phyloP scores from a whole-genome alignment of 2,329 filamentous ascomycete genomes.

The Botryotinia globosa region DNA sequence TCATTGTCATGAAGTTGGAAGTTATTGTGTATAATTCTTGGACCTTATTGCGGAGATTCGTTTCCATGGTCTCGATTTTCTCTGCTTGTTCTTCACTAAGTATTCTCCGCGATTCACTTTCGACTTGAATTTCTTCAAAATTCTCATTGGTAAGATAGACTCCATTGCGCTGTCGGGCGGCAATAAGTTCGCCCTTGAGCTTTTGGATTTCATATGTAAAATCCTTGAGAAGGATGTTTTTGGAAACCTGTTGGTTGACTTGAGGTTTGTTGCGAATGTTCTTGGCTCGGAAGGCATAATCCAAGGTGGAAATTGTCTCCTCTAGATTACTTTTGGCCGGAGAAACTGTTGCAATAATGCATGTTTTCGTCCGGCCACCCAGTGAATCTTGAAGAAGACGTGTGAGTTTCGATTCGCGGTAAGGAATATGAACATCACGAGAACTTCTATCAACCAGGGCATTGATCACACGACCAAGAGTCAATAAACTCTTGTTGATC shows the following conservation, averaged over 20 bases:
- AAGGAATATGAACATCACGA: constrained; percentile 67
- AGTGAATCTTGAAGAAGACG: constrained; percentile 93
- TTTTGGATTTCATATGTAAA: constrained; percentile 93
- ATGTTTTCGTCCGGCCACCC: constrained; percentile 93
- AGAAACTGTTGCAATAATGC: constrained; percentile 95
- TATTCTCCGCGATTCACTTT: constrained; percentile 89
- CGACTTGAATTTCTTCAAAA: constrained; percentile 86
- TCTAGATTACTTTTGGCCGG: constrained; percentile 93
- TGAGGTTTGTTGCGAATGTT: constrained; percentile 99
- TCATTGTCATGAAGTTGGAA: constrained; percentile 81
- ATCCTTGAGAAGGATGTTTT: constrained; percentile 86
- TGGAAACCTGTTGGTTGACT: constrained; percentile 85
- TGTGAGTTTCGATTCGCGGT: constrained; percentile 92
- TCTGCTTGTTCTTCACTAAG: constrained; percentile 88
- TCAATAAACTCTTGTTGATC: constrained; percentile 97
- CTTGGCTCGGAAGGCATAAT: constrained; percentile 97
- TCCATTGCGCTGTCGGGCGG: constrained; percentile 88
- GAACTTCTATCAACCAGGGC: constrained; percentile 85
- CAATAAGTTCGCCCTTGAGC: constrained; percentile 88
- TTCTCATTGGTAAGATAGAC: constrained; percentile 88
- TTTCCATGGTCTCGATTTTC: constrained; percentile 88
- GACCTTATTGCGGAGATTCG: constrained; percentile 86
- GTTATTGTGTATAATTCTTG: constrained; percentile 88
- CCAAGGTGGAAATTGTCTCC: constrained; percentile 95
- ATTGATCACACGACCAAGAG: constrained; percentile 94